Conservation (phyloP, 2,329 filamentous ascomycete genomes). For the Moelleriella libera region DNA sequence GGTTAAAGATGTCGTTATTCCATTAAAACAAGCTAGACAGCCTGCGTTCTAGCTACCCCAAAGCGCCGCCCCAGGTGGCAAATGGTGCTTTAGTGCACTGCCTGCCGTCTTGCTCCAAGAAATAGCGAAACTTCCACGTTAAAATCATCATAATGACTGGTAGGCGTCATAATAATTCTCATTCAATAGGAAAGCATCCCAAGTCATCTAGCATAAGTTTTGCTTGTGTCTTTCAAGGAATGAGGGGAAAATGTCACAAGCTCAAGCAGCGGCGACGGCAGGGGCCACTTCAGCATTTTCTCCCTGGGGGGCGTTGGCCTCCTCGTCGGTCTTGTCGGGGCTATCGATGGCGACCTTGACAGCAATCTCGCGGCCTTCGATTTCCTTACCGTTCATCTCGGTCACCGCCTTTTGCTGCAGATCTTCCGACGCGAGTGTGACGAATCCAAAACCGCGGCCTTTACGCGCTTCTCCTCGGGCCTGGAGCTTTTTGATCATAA, state of each 20-base stretch:
- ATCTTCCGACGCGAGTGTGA: conserved; percentile 89
- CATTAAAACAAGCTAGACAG: background rate
- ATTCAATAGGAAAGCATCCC: conserved; percentile 13
- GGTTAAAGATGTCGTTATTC: too few species aligned
- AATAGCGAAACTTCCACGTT: background rate
- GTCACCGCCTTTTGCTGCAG: conserved; percentile 90
- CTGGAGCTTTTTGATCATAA: conserved; percentile 99
- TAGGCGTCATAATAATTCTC: conserved; percentile 23
- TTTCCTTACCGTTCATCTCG: conserved; percentile 99
- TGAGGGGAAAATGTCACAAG: conserved; percentile 1
- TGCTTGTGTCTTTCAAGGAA: conserved; percentile 2
- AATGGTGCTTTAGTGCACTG: too few species aligned
- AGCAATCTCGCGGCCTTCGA: conserved; percentile 96
- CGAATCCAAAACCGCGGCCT: conserved; percentile 97
- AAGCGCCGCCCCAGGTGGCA: background rate
- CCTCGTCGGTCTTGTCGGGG: conserved; percentile 89
- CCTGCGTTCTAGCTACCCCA: background rate
- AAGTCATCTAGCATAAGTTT: conserved; percentile 10
- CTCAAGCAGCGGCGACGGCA: conserved; percentile 18
- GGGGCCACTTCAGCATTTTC: conserved; percentile 19
- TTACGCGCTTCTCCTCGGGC: conserved; percentile 96
- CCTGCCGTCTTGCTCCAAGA: background rate
- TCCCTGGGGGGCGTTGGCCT: conserved; percentile 46
- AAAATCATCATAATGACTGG: conserved; percentile 13
- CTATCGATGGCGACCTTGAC: conserved; percentile 99